Evolutionary conservation across 2,329 filamentous ascomycete genomes (phyloP), one percentile per base, ranked within the genome.

Genomic region (Arthrobotrys megalospora): DNA sequence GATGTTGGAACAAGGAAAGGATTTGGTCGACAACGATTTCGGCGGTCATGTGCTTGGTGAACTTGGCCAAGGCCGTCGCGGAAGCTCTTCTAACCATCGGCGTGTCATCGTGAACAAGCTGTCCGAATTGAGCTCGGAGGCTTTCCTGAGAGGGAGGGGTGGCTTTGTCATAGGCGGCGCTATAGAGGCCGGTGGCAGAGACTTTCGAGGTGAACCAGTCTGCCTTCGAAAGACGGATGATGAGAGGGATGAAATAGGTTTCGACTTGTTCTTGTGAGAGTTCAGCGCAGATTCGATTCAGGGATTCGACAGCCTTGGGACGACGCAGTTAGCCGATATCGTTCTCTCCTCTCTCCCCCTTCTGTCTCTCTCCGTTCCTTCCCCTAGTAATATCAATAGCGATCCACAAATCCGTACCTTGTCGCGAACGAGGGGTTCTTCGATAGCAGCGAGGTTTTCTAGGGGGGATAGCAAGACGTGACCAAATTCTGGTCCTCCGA

Each of bases 191-290:
- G 81, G 95, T 97, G 80, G 95, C 96, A 36, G 96, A 99, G 81
- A 99, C 96, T 87, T 98, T 99, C 81, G 96, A 98, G 73, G 96
- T 99, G 86, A 99, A 99, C 96, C 96, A 99, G 86, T 99, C 96
- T 86, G 96, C 96, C 89, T 98, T 99, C 81, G 96, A 96, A 79
- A 99, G 92, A 84, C 96, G 93, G 83, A 97, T 90, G 77, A 94
- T 94, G 83, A 99, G 91, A 80, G 96, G 96, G 82, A 99, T 95
- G 87, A 98, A 98, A 86, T 94, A 93, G 83, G 97, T 93, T 88
- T 99, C 96, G 84, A 98, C 91, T 87, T 99, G 96, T 85, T 93
- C 89, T 82, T 93, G 87, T 63, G 94, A 97, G 70, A 99, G 89
- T 84, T 97, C 91, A 84, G 91, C 90, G 89, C 96, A 98, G 85